These are phyloP conservation scores for Saturnispora mendoncae DNA, from an alignment of 805 yeast species.

Conservation along the genomic window DNA sequence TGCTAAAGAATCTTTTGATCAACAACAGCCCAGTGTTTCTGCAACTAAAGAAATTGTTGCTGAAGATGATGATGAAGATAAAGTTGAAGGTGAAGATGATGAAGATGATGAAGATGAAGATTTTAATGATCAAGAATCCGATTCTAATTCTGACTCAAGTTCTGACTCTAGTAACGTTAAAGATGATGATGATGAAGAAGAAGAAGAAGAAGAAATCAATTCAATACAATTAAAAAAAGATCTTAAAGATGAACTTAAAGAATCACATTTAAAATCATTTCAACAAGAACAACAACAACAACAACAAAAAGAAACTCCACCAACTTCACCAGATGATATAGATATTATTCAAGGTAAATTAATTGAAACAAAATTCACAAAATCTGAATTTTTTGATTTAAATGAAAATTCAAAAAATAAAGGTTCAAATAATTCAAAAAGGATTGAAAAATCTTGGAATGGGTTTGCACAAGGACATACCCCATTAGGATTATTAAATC, in stretches of 20 bases:
- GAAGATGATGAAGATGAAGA: background rate
- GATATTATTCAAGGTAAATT: slow-evolving; percentile 18
- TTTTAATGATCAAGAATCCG: background rate
- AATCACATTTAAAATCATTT: slow-evolving; percentile 16
- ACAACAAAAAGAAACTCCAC: slow-evolving; percentile 15
- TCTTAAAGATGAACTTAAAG: slow-evolving; percentile 21
- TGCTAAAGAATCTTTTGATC: slow-evolving; percentile 6
- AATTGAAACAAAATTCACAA: slow-evolving; percentile 18
- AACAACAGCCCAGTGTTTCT: background rate
- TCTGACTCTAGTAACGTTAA: no score
- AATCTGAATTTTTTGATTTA: slow-evolving; percentile 42
- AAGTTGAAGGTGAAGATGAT: background rate
- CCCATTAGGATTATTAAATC: slow-evolving; percentile 72
- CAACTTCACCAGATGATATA: slow-evolving; percentile 5
- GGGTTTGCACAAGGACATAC: slow-evolving; percentile 40
- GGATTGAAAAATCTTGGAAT: slow-evolving; percentile 70
- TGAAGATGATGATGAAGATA: slow-evolving; percentile 1
- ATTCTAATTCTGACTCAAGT: slow-evolving; percentile 7
- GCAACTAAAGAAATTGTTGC: background rate
- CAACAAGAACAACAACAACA: slow-evolving; percentile 17
- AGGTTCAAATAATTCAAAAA: slow-evolving; percentile 51
- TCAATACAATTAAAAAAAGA: slow-evolving; percentile 21
- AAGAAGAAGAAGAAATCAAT: slow-evolving; percentile 1
- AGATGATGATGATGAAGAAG: background rate
- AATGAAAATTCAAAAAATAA: slow-evolving; percentile 50